Evolutionary conservation across 2,329 filamentous ascomycete species (phyloP).

Genomic region (Diaporthe ampelina): DNA sequence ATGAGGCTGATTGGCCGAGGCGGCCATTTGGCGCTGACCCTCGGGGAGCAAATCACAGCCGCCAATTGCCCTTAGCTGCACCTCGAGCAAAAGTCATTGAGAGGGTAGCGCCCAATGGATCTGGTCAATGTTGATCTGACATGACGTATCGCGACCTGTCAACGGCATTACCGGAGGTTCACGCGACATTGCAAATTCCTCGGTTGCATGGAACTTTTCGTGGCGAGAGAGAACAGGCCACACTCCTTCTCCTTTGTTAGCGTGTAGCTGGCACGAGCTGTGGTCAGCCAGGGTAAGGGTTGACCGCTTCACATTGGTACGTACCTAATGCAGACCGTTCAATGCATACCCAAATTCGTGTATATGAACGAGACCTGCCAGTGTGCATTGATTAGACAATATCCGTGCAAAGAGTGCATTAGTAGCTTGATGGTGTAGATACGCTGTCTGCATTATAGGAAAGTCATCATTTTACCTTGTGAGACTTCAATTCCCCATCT

Average conservation of each 20-base stretch:
- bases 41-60: conserved; percentile 29
- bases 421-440: too few species aligned
- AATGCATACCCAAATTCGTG: too few species aligned
- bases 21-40: conserved; percentile 31
- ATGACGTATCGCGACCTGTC: conserved; percentile 12
- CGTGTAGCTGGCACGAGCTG: too few species aligned
- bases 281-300: conserved; percentile 3
- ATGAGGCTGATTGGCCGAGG: conserved; percentile 37
- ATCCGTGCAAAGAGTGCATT: too few species aligned
- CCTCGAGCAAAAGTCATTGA: conserved; percentile 7
- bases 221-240: not conserved
- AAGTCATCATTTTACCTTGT: not conserved
- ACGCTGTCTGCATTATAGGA: not conserved
- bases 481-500: not conserved
- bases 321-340: too few species aligned
- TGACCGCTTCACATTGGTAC: not conserved
- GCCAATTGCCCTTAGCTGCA: conserved; percentile 29
- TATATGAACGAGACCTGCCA: too few species aligned
- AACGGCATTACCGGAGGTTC: not conserved
- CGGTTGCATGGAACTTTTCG: not conserved
- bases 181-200: conserved; percentile 14
- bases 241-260: not conserved
- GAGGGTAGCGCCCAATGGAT: conserved; percentile 3
- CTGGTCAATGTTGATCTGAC: not conserved
- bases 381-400: too few species aligned